Conservation (phyloP, 805 yeast genomes). For the Yueomyces sinensis region DNA sequence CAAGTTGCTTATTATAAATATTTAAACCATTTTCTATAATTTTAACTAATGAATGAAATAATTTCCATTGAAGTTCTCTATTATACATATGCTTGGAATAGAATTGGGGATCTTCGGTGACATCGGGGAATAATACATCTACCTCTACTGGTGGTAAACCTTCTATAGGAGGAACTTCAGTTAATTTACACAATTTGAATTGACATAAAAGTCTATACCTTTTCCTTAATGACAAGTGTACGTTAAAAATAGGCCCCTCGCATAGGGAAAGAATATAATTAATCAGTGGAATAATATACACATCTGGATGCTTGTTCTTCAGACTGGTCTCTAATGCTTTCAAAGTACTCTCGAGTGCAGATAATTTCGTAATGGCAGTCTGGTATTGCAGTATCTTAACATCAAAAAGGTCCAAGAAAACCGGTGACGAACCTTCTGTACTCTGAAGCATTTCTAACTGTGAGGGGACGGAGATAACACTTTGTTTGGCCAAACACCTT, state of each 20-base stretch:
- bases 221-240: conserved; percentile 28
- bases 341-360: conserved; percentile 26
- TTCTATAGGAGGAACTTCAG: conserved; percentile 10
- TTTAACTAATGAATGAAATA: conserved; percentile 11
- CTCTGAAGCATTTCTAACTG: too few relatives aligned
- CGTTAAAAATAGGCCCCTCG: conserved; percentile 29
- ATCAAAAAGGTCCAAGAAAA: conserved; percentile 35
- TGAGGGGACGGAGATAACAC: too few relatives aligned
- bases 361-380: conserved; percentile 37
- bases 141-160: conserved; percentile 10
- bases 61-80: conserved; percentile 14
- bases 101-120: conserved; percentile 4
- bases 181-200: conserved; percentile 14
- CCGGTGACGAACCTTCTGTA: neutral
- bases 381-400: conserved; percentile 46
- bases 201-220: conserved; percentile 25
- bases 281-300: conserved; percentile 22
- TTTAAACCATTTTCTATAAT: conserved; percentile 18
- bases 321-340: conserved; percentile 16
- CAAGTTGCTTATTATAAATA: conserved; percentile 20
- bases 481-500: too few relatives aligned
- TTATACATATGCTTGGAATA: conserved; percentile 15
- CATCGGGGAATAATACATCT: conserved; percentile 9
- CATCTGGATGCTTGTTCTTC: conserved; percentile 9
- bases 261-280: conserved; percentile 25